Conservation (phyloP, 2,329 filamentous ascomycete genomes). For the Claviceps spartinae region DNA sequence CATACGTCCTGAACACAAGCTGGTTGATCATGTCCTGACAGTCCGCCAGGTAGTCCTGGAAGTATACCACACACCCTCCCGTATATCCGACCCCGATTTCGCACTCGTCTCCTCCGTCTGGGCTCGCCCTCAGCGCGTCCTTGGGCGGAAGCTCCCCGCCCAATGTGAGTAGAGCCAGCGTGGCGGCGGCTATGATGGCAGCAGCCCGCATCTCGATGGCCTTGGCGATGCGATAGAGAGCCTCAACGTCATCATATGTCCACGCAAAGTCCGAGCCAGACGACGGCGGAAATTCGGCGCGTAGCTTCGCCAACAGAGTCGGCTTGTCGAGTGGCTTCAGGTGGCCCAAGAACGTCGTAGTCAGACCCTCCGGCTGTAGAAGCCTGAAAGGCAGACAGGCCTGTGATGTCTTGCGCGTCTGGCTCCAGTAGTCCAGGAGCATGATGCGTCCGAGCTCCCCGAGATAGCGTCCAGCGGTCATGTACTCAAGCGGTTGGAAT, state of each 20-base stretch:
- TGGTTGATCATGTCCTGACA: constrained; percentile 56
- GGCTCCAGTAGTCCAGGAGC: constrained; percentile 49
- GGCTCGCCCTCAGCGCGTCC: constrained; percentile 4
- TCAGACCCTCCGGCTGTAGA: constrained; percentile 45
- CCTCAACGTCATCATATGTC: constrained; percentile 44
- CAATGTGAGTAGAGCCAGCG: constrained; percentile 53
- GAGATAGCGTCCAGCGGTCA: constrained; percentile 67
- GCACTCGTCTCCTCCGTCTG: constrained; percentile 11
- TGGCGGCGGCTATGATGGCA: constrained; percentile 59
- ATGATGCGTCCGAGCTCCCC: constrained; percentile 63
- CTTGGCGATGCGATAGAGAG: constrained; percentile 53
- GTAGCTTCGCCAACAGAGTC: constrained; percentile 33
- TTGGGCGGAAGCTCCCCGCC: constrained; percentile 48
- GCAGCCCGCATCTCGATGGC: constrained; percentile 60
- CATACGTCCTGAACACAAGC: constrained; percentile 24
- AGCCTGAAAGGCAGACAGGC: constrained; percentile 41
- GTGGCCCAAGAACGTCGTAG: constrained; percentile 61
- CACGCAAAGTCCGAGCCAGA: constrained; percentile 41
- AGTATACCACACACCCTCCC: constrained; percentile 67
- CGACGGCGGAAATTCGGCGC: constrained; percentile 36
- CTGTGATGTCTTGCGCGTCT: constrained; percentile 23
- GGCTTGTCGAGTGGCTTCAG: constrained; percentile 40
- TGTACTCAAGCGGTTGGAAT: constrained; percentile 74
- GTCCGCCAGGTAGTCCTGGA: constrained; percentile 57
- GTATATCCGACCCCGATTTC: constrained; percentile 69